phyloP scores from a whole-genome alignment of 805 yeast genomes.

The Kodamaea lidongshanica region DNA sequence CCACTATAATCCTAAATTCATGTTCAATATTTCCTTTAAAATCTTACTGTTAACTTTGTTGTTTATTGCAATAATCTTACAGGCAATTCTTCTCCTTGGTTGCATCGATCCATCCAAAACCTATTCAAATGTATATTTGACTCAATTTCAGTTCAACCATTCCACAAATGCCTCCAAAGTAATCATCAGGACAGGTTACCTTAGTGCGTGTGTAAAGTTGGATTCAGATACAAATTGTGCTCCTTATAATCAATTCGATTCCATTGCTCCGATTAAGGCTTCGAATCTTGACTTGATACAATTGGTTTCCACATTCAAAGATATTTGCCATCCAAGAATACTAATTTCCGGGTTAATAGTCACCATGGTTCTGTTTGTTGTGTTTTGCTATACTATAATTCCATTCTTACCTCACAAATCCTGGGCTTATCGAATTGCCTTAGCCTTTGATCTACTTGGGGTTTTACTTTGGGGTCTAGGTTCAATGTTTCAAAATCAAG shows the following conservation, averaged over 20 bases:
- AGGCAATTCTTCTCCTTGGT: constrained; percentile 53
- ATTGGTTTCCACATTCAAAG: constrained; percentile 40
- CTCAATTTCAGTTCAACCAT: constrained; percentile 43
- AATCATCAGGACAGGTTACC: constrained; percentile 47
- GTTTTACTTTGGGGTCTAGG: constrained; percentile 58
- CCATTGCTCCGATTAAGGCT: neutral
- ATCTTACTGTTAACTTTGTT: constrained; percentile 29
- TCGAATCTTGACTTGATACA: constrained; percentile 38
- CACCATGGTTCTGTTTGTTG: constrained; percentile 33
- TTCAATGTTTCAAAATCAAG: constrained; percentile 58
- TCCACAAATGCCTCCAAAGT: constrained; percentile 22
- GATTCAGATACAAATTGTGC: constrained; percentile 32
- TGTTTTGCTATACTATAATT: constrained; percentile 37
- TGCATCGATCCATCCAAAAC: constrained; percentile 37
- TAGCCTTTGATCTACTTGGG: constrained; percentile 26
- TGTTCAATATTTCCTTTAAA: neutral
- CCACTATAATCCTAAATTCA: too few species aligned
- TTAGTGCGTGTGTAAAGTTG: constrained; percentile 48
- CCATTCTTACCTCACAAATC: constrained; percentile 46
- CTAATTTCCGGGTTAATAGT: constrained; percentile 45
- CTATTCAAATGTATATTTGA: constrained; percentile 46
- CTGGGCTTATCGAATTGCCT: constrained; percentile 18
- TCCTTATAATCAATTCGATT: constrained; percentile 13
- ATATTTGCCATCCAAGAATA: constrained; percentile 49
- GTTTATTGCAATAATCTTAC: constrained; percentile 44